A percentile compares a stretch with the other conserved stretches of the same genome.
These are phyloP conservation scores for Galerina marginata DNA, from an alignment of 768 basidiomycete species.

Conservation along the genomic window DNA sequence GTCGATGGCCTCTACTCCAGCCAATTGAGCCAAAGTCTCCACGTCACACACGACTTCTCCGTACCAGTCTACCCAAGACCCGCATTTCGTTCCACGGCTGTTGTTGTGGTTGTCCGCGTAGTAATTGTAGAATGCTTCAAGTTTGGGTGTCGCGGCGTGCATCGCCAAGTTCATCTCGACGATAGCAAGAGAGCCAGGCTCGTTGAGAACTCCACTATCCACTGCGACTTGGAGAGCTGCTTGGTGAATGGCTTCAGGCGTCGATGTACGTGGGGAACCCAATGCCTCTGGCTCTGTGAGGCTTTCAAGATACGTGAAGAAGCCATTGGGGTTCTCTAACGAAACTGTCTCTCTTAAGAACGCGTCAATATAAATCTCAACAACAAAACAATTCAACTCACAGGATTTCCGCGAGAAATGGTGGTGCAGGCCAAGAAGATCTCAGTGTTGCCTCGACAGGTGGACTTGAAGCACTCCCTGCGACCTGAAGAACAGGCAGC, in stretches of 20 bases:
- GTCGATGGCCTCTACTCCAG: constrained; percentile 55
- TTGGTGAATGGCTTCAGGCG: constrained; percentile 59
- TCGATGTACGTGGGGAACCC: constrained; percentile 37
- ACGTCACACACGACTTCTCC: constrained; percentile 74
- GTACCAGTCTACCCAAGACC: constrained; percentile 88
- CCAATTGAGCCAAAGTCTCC: constrained; percentile 59
- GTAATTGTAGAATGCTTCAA: constrained; percentile 84
- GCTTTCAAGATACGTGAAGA: constrained; percentile 77
- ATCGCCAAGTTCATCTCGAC: constrained; percentile 78
- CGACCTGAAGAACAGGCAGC: constrained; percentile 20
- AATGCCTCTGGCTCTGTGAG: constrained; percentile 58
- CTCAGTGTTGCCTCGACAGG: constrained; percentile 64
- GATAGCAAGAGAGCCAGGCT: constrained; percentile 54
- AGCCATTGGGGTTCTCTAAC: constrained; percentile 70
- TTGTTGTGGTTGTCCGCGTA: constrained; percentile 50
- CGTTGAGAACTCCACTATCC: constrained; percentile 50
- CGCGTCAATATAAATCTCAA: not conserved
- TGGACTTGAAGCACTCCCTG: constrained; percentile 35
- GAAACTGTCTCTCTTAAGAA: constrained; percentile 76
- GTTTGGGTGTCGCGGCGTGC: constrained; percentile 78
- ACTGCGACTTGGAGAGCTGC: constrained; percentile 57
- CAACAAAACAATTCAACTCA: constrained; percentile 38
- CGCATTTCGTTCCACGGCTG: constrained; percentile 47
- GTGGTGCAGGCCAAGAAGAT: constrained; percentile 71
- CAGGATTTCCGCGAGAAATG: constrained; percentile 69